Percentiles rank a stretch among this genome's conserved stretches.
Evolutionary conservation across 257 asterid species (phyloP).

Genomic region (Solanum pinnatisectum): DNA sequence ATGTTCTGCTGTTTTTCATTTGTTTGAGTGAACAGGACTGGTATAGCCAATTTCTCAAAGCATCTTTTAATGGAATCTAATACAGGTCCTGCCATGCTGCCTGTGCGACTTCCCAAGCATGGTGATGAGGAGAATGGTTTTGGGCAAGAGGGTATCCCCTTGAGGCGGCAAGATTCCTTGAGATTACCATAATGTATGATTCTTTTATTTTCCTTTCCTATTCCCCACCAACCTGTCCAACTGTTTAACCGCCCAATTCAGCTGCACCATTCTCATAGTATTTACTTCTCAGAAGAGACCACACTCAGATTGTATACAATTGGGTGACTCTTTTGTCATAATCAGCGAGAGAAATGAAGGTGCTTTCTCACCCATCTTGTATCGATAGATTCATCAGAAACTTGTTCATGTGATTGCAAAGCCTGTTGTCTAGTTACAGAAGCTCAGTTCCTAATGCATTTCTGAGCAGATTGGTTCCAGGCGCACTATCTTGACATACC

Average conservation of each 20-base stretch:
- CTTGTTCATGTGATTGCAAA: background rate
- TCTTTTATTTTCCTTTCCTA: background rate
- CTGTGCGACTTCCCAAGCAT: slow-evolving; percentile 41
- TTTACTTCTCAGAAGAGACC: slow-evolving; percentile 4
- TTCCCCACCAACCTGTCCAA: background rate
- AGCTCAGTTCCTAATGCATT: background rate
- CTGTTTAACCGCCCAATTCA: background rate
- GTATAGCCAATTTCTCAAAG: background rate
- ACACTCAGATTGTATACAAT: background rate
- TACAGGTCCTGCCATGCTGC: slow-evolving; percentile 29
- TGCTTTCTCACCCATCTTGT: background rate
- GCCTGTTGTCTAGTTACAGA: background rate
- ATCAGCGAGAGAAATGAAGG: background rate
- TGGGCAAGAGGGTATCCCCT: slow-evolving; percentile 68
- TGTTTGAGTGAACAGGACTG: background rate
- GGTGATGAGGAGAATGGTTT: slow-evolving; percentile 53
- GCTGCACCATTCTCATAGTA: background rate
- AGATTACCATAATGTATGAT: slow-evolving; percentile 26
- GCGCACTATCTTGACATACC: background rate
- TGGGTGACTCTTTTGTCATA: background rate
- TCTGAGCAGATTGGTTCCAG: background rate
- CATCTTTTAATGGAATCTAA: background rate
- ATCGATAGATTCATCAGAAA: background rate
- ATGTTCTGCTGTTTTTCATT: background rate
- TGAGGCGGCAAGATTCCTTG: slow-evolving; percentile 56